These are phyloP conservation scores for Ogataea naganishii DNA, from an alignment of 805 yeast species.

Conservation along the genomic window DNA sequence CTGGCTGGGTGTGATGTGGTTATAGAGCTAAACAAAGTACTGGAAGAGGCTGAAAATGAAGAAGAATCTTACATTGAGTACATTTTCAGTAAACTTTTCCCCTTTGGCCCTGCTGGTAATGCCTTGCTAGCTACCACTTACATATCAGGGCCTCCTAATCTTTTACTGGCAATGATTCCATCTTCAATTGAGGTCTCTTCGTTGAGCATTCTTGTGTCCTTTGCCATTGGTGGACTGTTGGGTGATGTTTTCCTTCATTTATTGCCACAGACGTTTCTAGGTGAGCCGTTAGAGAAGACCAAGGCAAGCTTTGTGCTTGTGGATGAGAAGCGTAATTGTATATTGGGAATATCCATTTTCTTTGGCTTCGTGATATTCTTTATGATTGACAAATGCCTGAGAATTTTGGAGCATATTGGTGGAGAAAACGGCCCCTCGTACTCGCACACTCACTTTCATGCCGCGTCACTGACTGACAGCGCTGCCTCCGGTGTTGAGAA, in stretches of 20 bases:
- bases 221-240: constrained; percentile 68
- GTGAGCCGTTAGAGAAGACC: constrained; percentile 34
- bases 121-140: constrained; percentile 55
- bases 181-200: constrained; percentile 42
- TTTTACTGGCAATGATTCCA: constrained; percentile 48
- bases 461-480: constrained; percentile 4
- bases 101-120: constrained; percentile 51
- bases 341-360: constrained; percentile 47
- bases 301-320: constrained; percentile 37
- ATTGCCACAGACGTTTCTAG: constrained; percentile 58
- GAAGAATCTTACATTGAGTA: constrained; percentile 24
- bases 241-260: constrained; percentile 71
- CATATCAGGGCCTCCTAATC: constrained; percentile 58
- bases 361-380: constrained; percentile 54
- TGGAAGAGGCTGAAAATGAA: constrained; percentile 3
- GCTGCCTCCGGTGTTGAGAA: constrained; percentile 9
- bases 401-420: constrained; percentile 36
- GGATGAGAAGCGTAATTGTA: constrained; percentile 39
- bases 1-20: constrained; percentile 31
- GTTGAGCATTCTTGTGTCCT: constrained; percentile 49
- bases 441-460: constrained; percentile 31
- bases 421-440: constrained; percentile 30
- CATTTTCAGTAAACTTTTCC: constrained; percentile 35
- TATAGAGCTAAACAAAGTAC: constrained; percentile 23
- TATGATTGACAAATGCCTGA: constrained; percentile 50